Conservation (phyloP, 768 basidiomycete species). For the Sporobolomyces pararoseus region DNA sequence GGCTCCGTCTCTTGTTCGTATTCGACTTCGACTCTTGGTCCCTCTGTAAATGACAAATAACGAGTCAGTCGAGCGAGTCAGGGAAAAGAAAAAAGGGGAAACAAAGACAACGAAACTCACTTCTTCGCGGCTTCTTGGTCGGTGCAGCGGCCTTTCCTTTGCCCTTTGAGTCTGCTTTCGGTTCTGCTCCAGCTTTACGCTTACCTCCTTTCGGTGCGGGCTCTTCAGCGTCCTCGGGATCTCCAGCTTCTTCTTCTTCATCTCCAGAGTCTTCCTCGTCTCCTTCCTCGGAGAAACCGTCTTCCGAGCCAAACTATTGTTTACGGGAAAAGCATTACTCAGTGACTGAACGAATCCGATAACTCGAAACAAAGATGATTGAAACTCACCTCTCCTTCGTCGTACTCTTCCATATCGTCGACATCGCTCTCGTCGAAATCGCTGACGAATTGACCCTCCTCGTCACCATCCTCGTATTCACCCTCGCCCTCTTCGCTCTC, state of each 20-base stretch:
- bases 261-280: conserved; percentile 53
- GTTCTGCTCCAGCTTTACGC: conserved; percentile 54
- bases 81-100: background rate
- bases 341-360: too few relatives aligned
- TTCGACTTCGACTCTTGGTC: conserved; percentile 85
- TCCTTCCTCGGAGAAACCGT: conserved; percentile 48
- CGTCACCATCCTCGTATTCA: conserved; percentile 61
- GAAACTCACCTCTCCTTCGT: conserved; percentile 42
- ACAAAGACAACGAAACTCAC: conserved; percentile 33
- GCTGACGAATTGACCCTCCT: conserved; percentile 68
- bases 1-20: conserved; percentile 83
- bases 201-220: conserved; percentile 52
- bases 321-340: background rate
- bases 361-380: too few relatives aligned
- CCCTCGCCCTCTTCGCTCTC: conserved; percentile 59
- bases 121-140: conserved; percentile 47
- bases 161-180: conserved; percentile 55
- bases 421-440: conserved; percentile 64
- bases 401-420: conserved; percentile 54
- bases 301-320: conserved; percentile 26
- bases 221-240: conserved; percentile 51
- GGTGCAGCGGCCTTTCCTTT: conserved; percentile 55
- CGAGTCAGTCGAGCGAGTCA: background rate
- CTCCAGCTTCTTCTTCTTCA: conserved; percentile 47
- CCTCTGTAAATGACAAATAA: conserved; percentile 53